Percentiles rank a stretch among this genome's conserved stretches.
Evolutionary conservation across 1,284 basidiomycete genomes (phyloP).

Genomic region (Pyrrhoderma noxium): DNA sequence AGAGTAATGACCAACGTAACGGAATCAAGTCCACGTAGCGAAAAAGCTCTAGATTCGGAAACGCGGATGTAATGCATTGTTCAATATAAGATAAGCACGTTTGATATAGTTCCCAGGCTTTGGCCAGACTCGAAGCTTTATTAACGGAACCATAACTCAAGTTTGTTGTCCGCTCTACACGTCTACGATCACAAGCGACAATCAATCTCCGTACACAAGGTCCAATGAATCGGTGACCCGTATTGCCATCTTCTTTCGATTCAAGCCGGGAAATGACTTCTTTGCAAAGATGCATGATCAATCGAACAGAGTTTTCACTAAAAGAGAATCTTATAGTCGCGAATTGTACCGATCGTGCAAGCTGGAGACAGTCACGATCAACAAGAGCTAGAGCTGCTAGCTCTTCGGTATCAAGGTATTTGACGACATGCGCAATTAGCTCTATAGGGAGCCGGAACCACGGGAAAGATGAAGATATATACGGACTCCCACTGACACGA

Average conservation of each 20-base stretch:
- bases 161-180: background rate
- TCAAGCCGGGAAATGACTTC: background rate
- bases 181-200: background rate
- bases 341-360: constrained; percentile 1
- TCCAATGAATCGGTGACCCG: background rate
- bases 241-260: background rate
- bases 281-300: background rate
- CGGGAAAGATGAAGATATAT: background rate
- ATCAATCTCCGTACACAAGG: background rate
- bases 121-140: too few species aligned
- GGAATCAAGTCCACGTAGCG: background rate
- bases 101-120: background rate
- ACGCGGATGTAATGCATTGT: background rate
- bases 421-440: background rate
- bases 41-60: constrained; percentile 2
- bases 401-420: background rate
- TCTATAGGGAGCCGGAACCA: constrained; percentile 4
- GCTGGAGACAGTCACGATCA: constrained; percentile 2
- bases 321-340: background rate
- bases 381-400: constrained; percentile 3
- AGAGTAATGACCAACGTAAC: background rate
- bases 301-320: background rate
- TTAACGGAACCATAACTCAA: background rate
- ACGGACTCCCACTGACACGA: background rate
- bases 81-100: background rate